Conservation (phyloP, 805 yeast species). For the Saccharomycopsis fermentans region DNA sequence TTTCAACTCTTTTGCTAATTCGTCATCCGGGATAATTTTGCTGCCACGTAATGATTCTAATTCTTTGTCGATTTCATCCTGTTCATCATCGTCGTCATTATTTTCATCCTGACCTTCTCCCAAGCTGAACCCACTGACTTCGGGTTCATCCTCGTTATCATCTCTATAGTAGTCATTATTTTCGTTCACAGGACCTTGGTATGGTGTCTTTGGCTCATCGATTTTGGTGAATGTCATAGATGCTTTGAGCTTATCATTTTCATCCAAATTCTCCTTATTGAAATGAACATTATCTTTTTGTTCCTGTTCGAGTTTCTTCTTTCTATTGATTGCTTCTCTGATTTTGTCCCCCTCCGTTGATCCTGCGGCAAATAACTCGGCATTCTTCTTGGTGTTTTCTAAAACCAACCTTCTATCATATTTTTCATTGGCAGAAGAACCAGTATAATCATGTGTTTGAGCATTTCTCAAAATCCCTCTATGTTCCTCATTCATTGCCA, state of each 20-base stretch:
- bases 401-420: constrained; percentile 55
- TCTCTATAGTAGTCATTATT: constrained; percentile 67
- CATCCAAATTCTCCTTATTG: constrained; percentile 73
- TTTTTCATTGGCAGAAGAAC: background rate
- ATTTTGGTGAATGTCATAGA: constrained; percentile 50
- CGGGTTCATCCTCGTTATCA: constrained; percentile 45
- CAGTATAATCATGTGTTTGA: constrained; percentile 11
- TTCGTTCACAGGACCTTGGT: constrained; percentile 73
- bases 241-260: constrained; percentile 33
- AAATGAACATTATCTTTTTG: constrained; percentile 43
- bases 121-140: constrained; percentile 39
- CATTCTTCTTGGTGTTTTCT: constrained; percentile 68
- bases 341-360: constrained; percentile 36
- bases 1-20: constrained; percentile 33
- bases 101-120: constrained; percentile 45
- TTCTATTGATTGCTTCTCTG: constrained; percentile 35
- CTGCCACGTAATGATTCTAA: constrained; percentile 33
- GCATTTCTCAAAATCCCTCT: constrained; percentile 18
- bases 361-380: constrained; percentile 34
- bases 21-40: constrained; percentile 25
- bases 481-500: constrained; percentile 5
- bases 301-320: constrained; percentile 25
- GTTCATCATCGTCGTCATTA: constrained; percentile 36
- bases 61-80: constrained; percentile 25
- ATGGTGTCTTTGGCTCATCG: constrained; percentile 94